Evolutionary conservation across 1,284 basidiomycete genomes (phyloP), one percentile per base, ranked within the genome.

Genomic region (Amylostereum chailletii): DNA sequence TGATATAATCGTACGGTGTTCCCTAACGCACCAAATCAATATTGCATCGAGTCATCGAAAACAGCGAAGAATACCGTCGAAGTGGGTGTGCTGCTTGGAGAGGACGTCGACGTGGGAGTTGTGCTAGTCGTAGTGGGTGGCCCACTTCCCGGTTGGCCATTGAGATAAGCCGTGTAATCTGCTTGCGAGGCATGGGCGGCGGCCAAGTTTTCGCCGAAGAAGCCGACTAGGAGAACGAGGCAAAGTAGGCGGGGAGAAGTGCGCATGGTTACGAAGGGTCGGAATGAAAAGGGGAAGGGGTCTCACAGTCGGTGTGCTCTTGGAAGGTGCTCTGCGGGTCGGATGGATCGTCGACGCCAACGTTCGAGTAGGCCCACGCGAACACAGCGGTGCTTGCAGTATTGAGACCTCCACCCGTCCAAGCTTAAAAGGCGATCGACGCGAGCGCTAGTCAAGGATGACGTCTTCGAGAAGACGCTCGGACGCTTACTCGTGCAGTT

Each of bases 1-100:
- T 65, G 56, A 83, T 79, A 53, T 81, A 82, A 56, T 83, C 79
- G 52, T 79, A 81, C 5, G 77, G 72, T 7, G 71, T 75, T 3
- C 70, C 69, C 66, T 72, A 53, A n/a, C 32, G 40, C 34, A 47
- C 10, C 6, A 39, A 7, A 45, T 34, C 7, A 26, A 31, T 37
- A 11, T 36, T n/a, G 42, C 3, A 51, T 9, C 47, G 8, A 11
- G 29, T 4, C 9, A 5, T 29, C 11, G 4, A 9, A 45, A 4
- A 19, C 29, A 31, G 5, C 26, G 9, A 19, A 10, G 4, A 19
- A 37, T 45, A 57, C 66, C 29, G 72, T 68, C 4, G 71, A 66
- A 5, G 64, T 64, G 2, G 67, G 58, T 10, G 65, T 62, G 0
- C 60, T 59, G 3, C 60, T 55, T 0, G 57, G 57, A 5, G 61